Conservation (phyloP, 371 early-diverging fungal genomes). For the Dichotomocladium elegans region DNA sequence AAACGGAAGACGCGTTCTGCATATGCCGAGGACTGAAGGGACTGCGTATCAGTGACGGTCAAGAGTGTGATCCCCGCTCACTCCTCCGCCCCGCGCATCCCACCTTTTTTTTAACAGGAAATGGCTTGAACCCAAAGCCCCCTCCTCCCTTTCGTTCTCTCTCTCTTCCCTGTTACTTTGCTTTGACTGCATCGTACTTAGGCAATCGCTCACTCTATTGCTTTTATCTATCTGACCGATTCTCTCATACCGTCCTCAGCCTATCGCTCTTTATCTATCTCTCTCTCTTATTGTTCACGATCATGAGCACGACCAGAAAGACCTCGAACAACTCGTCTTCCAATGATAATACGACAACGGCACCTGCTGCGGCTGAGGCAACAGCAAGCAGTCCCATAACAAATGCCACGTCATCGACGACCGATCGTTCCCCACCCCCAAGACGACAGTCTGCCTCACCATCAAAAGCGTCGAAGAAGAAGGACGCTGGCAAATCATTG, state of each 20-base stretch:
- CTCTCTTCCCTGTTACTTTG: neutral
- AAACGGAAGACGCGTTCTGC: too few species aligned
- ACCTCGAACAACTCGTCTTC: constrained; percentile 1
- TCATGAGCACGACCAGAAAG: constrained; percentile 21
- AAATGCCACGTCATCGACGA: constrained; percentile 14
- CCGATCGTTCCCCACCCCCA: constrained; percentile 18
- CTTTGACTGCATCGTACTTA: neutral
- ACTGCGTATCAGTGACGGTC: too few species aligned
- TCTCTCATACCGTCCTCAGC: neutral
- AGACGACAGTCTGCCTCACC: constrained; percentile 10
- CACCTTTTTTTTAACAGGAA: too few species aligned
- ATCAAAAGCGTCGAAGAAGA: constrained; percentile 23
- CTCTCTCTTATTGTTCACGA: neutral
- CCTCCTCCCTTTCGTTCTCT: neutral
- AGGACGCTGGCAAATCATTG: constrained; percentile 21
- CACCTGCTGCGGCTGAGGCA: constrained; percentile 8
- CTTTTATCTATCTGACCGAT: neutral
- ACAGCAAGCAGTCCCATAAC: constrained; percentile 4
- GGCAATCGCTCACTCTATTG: neutral
- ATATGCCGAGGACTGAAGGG: too few species aligned
- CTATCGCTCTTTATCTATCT: neutral
- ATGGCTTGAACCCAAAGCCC: too few species aligned
- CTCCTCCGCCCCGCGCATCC: too few species aligned
- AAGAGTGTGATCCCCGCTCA: too few species aligned
- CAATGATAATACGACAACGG: constrained; percentile 7